phyloP scores from a whole-genome alignment of 2,329 filamentous ascomycete species.

The Apiospora kogelbergensis region DNA sequence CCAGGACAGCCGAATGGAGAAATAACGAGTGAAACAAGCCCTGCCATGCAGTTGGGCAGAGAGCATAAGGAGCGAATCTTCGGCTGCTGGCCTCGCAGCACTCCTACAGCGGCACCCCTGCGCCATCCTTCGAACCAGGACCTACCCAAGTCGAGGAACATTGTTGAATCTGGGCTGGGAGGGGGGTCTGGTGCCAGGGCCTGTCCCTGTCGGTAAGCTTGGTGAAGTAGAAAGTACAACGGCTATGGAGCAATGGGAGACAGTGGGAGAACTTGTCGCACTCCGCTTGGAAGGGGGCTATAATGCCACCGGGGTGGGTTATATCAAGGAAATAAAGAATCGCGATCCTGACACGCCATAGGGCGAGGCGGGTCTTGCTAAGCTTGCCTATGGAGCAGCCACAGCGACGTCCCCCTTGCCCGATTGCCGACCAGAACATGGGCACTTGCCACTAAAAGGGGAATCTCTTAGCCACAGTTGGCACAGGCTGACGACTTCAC shows the following conservation, averaged over 20 bases:
- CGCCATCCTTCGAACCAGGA: constrained; percentile 11
- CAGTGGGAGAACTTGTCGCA: neutral
- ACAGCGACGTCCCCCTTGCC: constrained; percentile 27
- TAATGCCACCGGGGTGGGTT: constrained; percentile 32
- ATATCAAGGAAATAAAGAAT: constrained; percentile 33
- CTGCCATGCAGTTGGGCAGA: constrained; percentile 42
- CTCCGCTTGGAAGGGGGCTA: constrained; percentile 34
- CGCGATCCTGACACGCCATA: constrained; percentile 34
- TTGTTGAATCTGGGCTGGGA: constrained; percentile 7
- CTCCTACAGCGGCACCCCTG: constrained; percentile 27
- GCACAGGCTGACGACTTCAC: constrained; percentile 7
- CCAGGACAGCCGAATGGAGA: constrained; percentile 26
- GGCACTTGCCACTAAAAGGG: constrained; percentile 22
- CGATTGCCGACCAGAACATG: constrained; percentile 32
- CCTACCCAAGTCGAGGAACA: constrained; percentile 3
- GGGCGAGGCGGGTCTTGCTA: constrained; percentile 29
- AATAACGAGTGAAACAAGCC: constrained; percentile 44
- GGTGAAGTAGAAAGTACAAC: constrained; percentile 3
- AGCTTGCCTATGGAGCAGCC: constrained; percentile 26
- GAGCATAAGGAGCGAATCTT: constrained; percentile 39
- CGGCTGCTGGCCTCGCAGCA: constrained; percentile 27
- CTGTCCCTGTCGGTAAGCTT: constrained; percentile 1
- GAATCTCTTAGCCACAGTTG: constrained; percentile 13
- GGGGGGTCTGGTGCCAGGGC: constrained; percentile 8
- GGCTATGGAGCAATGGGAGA: constrained; percentile 2